phyloP scores from a whole-genome alignment of 176 grass and related monocot genomes.

The Poa pratensis region DNA sequence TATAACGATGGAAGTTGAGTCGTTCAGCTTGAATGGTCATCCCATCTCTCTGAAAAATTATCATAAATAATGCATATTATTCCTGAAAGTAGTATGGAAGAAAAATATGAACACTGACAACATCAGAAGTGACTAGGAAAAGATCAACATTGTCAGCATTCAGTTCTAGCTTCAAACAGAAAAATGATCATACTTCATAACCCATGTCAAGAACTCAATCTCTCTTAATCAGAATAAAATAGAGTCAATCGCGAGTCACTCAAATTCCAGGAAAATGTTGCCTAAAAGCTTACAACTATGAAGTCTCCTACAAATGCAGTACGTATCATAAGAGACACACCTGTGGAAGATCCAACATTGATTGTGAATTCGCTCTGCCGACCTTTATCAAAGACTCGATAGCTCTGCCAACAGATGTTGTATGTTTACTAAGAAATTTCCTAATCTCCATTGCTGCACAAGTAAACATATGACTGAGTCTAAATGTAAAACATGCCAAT shows the following conservation, averaged over 20 bases:
- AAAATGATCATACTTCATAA: constrained; percentile 18
- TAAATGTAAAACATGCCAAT: constrained; percentile 20
- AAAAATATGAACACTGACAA: constrained; percentile 14
- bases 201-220: neutral
- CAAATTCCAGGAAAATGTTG: constrained; percentile 31
- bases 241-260: neutral
- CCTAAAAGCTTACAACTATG: constrained; percentile 2
- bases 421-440: constrained; percentile 61
- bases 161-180: constrained; percentile 33
- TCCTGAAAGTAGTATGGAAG: constrained; percentile 28
- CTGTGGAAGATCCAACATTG: constrained; percentile 93
- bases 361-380: constrained; percentile 68
- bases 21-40: constrained; percentile 91
- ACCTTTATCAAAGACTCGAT: constrained; percentile 87
- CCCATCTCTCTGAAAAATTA: constrained; percentile 81
- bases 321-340: constrained; percentile 46
- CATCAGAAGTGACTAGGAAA: constrained; percentile 15
- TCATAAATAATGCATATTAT: constrained; percentile 35
- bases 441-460: constrained; percentile 64
- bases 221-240: constrained; percentile 35
- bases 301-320: constrained; percentile 4
- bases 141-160: neutral
- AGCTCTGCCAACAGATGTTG: constrained; percentile 61
- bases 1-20: constrained; percentile 83
- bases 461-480: constrained; percentile 33